Conservation (phyloP, 306 rosid genomes). For the Fagus sylvatica region DNA sequence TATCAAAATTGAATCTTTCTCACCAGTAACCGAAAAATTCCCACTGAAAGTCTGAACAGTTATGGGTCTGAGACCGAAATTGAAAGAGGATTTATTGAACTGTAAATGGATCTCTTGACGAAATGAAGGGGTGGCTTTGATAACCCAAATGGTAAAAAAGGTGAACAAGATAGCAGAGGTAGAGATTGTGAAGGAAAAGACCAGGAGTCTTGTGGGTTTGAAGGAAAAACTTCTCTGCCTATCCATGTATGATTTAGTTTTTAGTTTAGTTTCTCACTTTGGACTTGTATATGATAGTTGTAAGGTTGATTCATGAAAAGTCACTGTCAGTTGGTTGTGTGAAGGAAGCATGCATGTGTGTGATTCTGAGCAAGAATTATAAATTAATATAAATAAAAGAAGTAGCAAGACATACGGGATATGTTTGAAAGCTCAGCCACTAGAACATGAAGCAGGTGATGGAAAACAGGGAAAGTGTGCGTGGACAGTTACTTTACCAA, state of each 20-base stretch:
- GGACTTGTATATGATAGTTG: neutral
- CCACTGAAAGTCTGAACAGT: conserved; percentile 32
- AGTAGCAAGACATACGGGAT: no score
- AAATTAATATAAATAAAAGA: neutral
- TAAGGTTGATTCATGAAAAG: neutral
- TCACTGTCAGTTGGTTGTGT: neutral
- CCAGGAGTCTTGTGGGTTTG: conserved; percentile 71
- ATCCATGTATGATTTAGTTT: conserved; percentile 43
- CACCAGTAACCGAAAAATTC: conserved; percentile 41
- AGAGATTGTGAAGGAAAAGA: conserved; percentile 62
- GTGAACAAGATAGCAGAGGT: conserved; percentile 65
- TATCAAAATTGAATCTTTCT: conserved; percentile 32
- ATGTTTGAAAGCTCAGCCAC: neutral
- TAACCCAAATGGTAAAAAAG: conserved; percentile 60
- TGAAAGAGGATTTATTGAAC: conserved; percentile 48
- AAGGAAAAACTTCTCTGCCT: conserved; percentile 76
- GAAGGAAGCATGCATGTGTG: conserved; percentile 24
- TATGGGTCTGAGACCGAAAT: conserved; percentile 30
- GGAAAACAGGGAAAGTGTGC: neutral
- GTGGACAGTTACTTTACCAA: neutral
- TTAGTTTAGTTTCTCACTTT: neutral
- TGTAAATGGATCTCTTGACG: conserved; percentile 40
- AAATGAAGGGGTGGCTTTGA: conserved; percentile 48
- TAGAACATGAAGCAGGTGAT: neutral
- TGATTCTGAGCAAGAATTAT: neutral